Evolutionary conservation across 148 eudicot species (phyloP).

Genomic region (Vaccinium corymbosum): DNA sequence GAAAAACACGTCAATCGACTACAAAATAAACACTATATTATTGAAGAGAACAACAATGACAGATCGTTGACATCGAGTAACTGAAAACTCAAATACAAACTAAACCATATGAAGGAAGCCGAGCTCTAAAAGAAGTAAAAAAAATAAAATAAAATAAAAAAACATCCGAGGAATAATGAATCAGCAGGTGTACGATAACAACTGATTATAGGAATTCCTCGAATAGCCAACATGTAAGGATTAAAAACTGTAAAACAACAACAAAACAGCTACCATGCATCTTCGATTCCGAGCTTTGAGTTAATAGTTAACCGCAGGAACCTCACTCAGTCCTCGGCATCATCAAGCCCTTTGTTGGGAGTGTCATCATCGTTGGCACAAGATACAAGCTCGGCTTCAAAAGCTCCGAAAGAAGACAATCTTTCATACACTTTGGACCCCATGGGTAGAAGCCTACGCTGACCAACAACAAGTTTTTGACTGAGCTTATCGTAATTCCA

Average conservation of each 20-base stretch:
- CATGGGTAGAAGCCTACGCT: conserved; percentile 45
- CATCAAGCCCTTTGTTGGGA: conserved; percentile 17
- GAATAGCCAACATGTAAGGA: not conserved
- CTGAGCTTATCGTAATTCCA: conserved; percentile 57
- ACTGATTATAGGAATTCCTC: not conserved
- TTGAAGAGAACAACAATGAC: not conserved
- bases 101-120: not conserved
- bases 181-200: not conserved
- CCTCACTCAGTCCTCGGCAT: conserved; percentile 14
- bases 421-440: conserved; percentile 57
- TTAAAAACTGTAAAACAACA: conserved; percentile 11
- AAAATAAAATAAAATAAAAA: not conserved
- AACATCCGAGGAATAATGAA: conserved; percentile 11
- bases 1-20: not conserved
- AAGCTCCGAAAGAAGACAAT: conserved; percentile 50
- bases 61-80: not conserved
- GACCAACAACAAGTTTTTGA: conserved; percentile 34
- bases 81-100: not conserved
- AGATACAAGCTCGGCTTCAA: conserved; percentile 69
- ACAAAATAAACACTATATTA: not conserved
- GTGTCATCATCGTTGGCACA: conserved; percentile 25
- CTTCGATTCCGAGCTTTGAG: not conserved
- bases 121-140: not conserved
- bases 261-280: not conserved
- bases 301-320: not conserved